These are phyloP conservation scores for Aspergillus carlsbadensis DNA, from an alignment of 495 filamentous ascomycete genomes.

Conservation along the genomic window DNA sequence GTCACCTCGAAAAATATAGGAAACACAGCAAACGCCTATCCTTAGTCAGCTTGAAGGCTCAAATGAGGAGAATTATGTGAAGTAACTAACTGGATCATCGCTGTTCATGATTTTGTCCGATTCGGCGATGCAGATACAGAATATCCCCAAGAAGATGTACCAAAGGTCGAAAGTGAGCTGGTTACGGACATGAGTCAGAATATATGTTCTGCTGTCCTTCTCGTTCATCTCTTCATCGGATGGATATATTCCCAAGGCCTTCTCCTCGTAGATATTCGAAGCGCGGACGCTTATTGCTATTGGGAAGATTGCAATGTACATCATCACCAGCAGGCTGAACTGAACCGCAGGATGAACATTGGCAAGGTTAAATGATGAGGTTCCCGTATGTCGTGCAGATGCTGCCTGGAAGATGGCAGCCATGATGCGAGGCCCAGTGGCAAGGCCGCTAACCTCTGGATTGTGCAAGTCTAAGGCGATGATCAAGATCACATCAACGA, in stretches of 20 bases:
- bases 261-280: conserved; percentile 67
- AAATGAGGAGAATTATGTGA: background rate
- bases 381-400: conserved; percentile 58
- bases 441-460: conserved; percentile 26
- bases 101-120: conserved; percentile 46
- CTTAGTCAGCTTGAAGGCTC: background rate
- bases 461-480: conserved; percentile 54
- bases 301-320: conserved; percentile 77
- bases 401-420: conserved; percentile 60
- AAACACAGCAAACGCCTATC: conserved; percentile 52
- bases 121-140: conserved; percentile 59
- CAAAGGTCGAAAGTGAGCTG: conserved; percentile 66
- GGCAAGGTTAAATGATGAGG: conserved; percentile 53
- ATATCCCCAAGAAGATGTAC: conserved; percentile 63
- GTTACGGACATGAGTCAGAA: conserved; percentile 56
- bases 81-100: conserved; percentile 38
- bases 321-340: conserved; percentile 61
- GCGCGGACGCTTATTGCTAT: conserved; percentile 73
- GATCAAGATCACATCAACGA: conserved; percentile 57
- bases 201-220: conserved; percentile 35
- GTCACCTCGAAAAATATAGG: conserved; percentile 81
- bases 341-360: conserved; percentile 60
- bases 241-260: conserved; percentile 63
- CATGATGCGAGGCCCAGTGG: conserved; percentile 41
- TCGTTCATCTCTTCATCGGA: conserved; percentile 47